phyloP scores from a whole-genome alignment of 805 yeast species.

The Saturnispora quitensis region DNA sequence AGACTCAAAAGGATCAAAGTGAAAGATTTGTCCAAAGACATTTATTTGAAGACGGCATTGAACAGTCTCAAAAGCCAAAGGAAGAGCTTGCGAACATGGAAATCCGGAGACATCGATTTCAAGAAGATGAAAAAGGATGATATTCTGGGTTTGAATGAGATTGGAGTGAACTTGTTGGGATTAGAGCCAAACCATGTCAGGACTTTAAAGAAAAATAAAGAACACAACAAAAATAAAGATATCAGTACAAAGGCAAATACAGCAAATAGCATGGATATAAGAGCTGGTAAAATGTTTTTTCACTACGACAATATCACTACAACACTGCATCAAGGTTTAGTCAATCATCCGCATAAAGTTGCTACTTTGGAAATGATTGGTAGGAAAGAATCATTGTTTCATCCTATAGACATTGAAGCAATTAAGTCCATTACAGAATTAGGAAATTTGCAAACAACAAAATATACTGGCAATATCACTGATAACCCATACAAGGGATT shows the following conservation, averaged over 20 bases:
- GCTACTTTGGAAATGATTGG: neutral
- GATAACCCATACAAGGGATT: conserved; percentile 17
- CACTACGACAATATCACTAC: neutral
- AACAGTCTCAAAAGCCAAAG: conserved; percentile 2
- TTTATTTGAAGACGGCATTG: conserved; percentile 6
- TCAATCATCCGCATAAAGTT: neutral
- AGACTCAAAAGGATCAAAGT: conserved; percentile 4
- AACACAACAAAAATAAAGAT: neutral
- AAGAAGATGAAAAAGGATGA: neutral
- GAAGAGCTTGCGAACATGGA: conserved; percentile 3
- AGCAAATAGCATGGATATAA: neutral
- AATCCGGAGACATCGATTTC: conserved; percentile 1
- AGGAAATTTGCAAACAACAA: conserved; percentile 4
- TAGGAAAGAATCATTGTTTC: neutral
- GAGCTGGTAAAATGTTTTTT: neutral
- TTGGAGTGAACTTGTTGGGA: conserved; percentile 3
- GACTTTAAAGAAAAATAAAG: neutral
- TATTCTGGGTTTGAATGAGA: conserved; percentile 6
- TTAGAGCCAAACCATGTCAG: neutral
- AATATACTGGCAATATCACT: neutral
- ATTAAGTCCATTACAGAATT: conserved; percentile 9
- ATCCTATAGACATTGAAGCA: conserved; percentile 8
- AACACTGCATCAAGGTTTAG: neutral
- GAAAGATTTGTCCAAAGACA: conserved; percentile 8
- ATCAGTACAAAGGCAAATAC: neutral